Evolutionary conservation across 1,284 basidiomycete species (phyloP), one percentile per base, ranked within the genome.

Genomic region (Schizophyllum commune): DNA sequence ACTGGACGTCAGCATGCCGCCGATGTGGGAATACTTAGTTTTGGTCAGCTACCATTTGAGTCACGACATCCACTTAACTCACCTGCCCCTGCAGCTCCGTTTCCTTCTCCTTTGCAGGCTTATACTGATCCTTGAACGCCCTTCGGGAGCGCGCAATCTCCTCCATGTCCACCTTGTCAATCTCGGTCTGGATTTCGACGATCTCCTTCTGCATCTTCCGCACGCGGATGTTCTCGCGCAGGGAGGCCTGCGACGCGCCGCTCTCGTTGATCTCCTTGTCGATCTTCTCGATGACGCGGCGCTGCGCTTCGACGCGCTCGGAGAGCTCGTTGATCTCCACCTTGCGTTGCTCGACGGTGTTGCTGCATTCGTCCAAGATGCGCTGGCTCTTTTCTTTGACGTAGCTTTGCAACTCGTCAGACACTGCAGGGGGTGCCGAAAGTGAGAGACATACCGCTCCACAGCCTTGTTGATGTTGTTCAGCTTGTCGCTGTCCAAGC

Each of bases 191-290:
- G 9, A 90, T 85, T 0, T 77, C 77, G 27, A 77, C 76, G 20
- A 97, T 89, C 57, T 92, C 85, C 60, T 79, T 79, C 62, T 80
- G 78, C 55, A 94, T 79, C 68, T 84, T 83, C 58, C 94, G 81
- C 64, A 92, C 85, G 8, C 91, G 86, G 55, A 96, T 77, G 71
- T 98, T 99, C 71, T 94, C 91, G 63, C 88, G 85, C 65, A 98
- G 79, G 71, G 92, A 96, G 19, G 84, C 81, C 57, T 86, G 74
- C 15, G 83, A 83, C 52, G 86, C 83, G 57, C 85, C 86, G 59
- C 89, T 83, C 66, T 89, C 85, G 68, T 84, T 84, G 71, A 92
- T 86, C 68, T 89, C 88, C 68, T 83, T 86, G 67, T 90, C 86
- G 52, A 90, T 80, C 34, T 73, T 74, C 33, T 75, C 74, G 39